Evolutionary conservation across 202 grass and related monocot genomes (phyloP).

Genomic region (Setaria italica): DNA sequence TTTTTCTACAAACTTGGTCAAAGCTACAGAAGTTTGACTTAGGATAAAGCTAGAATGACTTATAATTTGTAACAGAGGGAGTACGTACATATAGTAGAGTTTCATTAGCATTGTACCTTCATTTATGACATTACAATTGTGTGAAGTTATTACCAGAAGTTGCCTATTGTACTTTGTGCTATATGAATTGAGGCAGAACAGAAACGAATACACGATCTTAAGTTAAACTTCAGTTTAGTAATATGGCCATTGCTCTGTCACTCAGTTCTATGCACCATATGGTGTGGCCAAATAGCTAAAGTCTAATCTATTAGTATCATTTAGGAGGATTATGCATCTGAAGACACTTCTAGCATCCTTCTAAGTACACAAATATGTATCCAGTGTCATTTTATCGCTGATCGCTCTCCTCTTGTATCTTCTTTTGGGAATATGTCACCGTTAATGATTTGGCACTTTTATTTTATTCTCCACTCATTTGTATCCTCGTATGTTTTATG

Average conservation of each 20-base stretch:
- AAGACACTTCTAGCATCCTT: slow-evolving; percentile 15
- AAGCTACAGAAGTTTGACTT: too few species aligned
- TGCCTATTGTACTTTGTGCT: slow-evolving; percentile 24
- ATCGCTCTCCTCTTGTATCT: background rate
- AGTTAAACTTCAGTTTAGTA: slow-evolving; percentile 16
- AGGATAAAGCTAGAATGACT: too few species aligned
- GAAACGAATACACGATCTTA: slow-evolving; percentile 15
- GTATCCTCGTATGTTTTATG: slow-evolving; percentile 33
- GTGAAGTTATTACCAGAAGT: slow-evolving; percentile 36
- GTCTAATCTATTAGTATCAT: slow-evolving; percentile 22
- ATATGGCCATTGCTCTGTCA: background rate
- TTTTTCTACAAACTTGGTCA: too few species aligned
- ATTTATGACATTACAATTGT: background rate
- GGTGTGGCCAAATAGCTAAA: background rate
- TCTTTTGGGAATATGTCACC: background rate
- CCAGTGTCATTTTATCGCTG: background rate
- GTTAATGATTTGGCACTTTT: slow-evolving; percentile 19
- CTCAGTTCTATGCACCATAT: slow-evolving; percentile 30
- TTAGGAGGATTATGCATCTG: slow-evolving; percentile 23
- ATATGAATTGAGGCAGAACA: slow-evolving; percentile 6
- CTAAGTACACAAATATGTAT: slow-evolving; percentile 33
- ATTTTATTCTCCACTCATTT: background rate
- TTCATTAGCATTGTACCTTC: slow-evolving; percentile 16
- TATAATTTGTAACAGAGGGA: too few species aligned
- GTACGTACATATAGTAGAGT: background rate